phyloP scores from a whole-genome alignment of 495 filamentous ascomycete genomes.

The Hypoxylon lienhwacheense region DNA sequence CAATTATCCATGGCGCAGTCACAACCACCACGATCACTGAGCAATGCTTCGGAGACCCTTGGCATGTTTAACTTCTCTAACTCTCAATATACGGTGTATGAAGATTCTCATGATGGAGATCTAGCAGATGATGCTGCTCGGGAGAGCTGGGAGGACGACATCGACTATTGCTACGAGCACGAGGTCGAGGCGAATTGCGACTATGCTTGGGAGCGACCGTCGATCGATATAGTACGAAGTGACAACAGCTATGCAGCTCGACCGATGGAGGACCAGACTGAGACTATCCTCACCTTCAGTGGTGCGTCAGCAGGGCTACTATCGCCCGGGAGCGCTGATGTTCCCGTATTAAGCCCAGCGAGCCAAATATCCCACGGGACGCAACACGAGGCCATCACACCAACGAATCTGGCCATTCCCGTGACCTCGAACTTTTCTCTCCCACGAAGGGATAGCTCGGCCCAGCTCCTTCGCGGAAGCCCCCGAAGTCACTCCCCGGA shows the following conservation, averaged over 20 bases:
- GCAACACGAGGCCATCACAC: constrained; percentile 46
- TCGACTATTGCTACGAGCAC: constrained; percentile 93
- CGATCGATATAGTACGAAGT: constrained; percentile 46
- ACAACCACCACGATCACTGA: constrained; percentile 42
- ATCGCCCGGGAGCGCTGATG: constrained; percentile 45
- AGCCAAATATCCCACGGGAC: constrained; percentile 45
- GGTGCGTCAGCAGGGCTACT: constrained; percentile 43
- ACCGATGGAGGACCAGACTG: constrained; percentile 33
- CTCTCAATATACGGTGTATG: constrained; percentile 38
- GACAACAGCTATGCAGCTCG: constrained; percentile 20
- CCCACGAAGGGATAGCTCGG: constrained; percentile 38
- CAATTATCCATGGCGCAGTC: constrained; percentile 39
- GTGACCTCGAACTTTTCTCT: constrained; percentile 50
- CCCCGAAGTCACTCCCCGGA: constrained; percentile 47
- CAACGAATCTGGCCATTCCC: constrained; percentile 36
- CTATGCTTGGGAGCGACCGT: constrained; percentile 77
- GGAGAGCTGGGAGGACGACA: constrained; percentile 87
- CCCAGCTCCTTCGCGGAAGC: constrained; percentile 32
- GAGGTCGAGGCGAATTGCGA: constrained; percentile 87
- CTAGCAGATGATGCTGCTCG: constrained; percentile 44
- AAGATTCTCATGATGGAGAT: constrained; percentile 37
- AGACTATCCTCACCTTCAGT: constrained; percentile 29
- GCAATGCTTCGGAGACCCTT: constrained; percentile 51
- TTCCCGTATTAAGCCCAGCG: constrained; percentile 51
- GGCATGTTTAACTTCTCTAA: constrained; percentile 44